phyloP scores from a whole-genome alignment of 2,329 filamentous ascomycete species.

The Capronia coronata region DNA sequence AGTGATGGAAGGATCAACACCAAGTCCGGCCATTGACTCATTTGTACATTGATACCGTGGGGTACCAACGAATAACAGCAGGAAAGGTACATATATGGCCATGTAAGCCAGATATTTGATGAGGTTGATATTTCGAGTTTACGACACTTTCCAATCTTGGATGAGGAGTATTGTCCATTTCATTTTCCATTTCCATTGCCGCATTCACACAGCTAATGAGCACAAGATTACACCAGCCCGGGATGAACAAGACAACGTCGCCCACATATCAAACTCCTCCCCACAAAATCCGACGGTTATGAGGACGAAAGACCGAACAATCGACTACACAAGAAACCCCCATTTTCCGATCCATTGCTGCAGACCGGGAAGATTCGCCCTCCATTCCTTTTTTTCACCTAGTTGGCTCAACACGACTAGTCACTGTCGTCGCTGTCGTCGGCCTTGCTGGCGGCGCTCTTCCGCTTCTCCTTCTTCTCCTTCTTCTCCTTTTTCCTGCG shows the following conservation, averaged over 20 bases:
- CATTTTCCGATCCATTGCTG: too few species aligned
- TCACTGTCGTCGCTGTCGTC: slow-evolving; percentile 26
- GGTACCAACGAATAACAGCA: too few species aligned
- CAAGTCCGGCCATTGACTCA: too few species aligned
- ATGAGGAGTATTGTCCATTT: neutral
- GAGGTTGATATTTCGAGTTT: neutral
- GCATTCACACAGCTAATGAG: neutral
- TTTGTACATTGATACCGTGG: too few species aligned
- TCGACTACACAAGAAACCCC: neutral
- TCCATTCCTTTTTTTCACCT: too few species aligned
- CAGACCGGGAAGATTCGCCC: too few species aligned
- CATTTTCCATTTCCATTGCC: neutral
- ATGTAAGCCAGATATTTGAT: too few species aligned
- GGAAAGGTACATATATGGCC: too few species aligned
- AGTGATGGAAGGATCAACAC: too few species aligned
- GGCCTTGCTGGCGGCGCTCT: slow-evolving; percentile 19
- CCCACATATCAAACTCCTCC: neutral
- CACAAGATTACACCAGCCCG: neutral
- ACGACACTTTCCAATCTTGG: neutral
- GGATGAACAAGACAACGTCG: too few species aligned
- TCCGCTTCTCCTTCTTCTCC: slow-evolving; percentile 42
- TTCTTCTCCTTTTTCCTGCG: slow-evolving; percentile 50
- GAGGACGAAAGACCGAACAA: neutral
- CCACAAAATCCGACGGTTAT: neutral
- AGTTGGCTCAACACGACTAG: too few species aligned